Evolutionary conservation across 1,284 basidiomycete species (phyloP).

Genomic region (Coniferiporia weirii): DNA sequence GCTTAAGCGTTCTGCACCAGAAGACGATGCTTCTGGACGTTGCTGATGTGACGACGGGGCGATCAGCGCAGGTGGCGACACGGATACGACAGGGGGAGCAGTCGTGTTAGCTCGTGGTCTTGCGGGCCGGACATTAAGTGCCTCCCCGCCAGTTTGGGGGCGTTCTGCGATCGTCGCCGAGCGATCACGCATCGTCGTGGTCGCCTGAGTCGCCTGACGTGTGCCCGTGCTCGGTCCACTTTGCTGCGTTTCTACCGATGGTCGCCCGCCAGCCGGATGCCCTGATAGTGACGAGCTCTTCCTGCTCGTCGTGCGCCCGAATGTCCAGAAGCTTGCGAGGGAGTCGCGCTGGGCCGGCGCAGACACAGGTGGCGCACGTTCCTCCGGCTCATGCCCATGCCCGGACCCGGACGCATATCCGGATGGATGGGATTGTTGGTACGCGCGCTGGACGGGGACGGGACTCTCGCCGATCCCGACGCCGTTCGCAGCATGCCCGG

Average conservation of each 20-base stretch:
- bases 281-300: slow-evolving; percentile 2
- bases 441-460: slow-evolving; percentile 12
- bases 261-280: slow-evolving; percentile 3
- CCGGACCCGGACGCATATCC: slow-evolving; percentile 14
- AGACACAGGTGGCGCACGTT: slow-evolving; percentile 2
- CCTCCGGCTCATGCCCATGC: slow-evolving; percentile 8
- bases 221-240: slow-evolving; percentile 14
- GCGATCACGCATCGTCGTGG: slow-evolving; percentile 4
- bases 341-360: slow-evolving; percentile 3
- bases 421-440: neutral
- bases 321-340: slow-evolving; percentile 18
- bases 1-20: neutral
- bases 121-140: neutral
- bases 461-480: slow-evolving; percentile 18
- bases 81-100: neutral
- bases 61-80: neutral
- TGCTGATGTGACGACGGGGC: neutral
- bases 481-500: slow-evolving; percentile 6
- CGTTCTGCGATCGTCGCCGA: slow-evolving; percentile 11
- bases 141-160: neutral
- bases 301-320: slow-evolving; percentile 9
- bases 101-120: slow-evolving; percentile 13
- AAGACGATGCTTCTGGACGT: neutral
- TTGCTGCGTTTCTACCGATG: slow-evolving; percentile 6
- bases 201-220: slow-evolving; percentile 1